These are phyloP conservation scores for Carex scoparia DNA, from an alignment of 176 grass and related monocot species.

Conservation along the genomic window DNA sequence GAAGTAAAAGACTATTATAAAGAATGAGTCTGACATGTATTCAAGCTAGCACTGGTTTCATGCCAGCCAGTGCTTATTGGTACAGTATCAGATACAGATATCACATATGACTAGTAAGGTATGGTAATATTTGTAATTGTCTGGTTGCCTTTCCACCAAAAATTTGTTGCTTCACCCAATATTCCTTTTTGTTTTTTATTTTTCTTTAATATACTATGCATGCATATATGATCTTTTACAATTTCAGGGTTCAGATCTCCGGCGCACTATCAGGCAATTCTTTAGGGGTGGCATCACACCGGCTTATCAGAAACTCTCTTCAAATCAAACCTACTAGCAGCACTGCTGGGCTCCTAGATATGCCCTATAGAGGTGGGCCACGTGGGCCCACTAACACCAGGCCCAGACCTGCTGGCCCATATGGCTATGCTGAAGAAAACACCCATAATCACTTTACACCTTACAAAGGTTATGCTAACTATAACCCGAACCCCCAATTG, in stretches of 20 bases:
- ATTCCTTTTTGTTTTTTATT: conserved; percentile 1
- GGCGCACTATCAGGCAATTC: conserved; percentile 79
- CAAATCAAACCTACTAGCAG: conserved; percentile 58
- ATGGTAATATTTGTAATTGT: conserved; percentile 11
- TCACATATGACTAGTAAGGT: conserved; percentile 13
- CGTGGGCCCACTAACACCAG: conserved; percentile 31
- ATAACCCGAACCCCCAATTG: conserved; percentile 38
- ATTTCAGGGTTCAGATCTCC: conserved; percentile 20
- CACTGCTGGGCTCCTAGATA: conserved; percentile 50
- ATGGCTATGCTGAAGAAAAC: conserved; percentile 56
- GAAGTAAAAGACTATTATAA: conserved; percentile 10
- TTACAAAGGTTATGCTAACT: conserved; percentile 25
- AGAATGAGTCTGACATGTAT: background rate
- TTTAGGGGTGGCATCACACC: conserved; percentile 83
- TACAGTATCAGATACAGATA: background rate
- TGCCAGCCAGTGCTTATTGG: background rate
- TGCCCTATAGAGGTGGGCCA: conserved; percentile 47
- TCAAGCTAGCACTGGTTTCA: background rate
- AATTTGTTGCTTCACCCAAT: conserved; percentile 2
- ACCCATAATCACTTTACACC: conserved; percentile 25
- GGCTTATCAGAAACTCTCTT: conserved; percentile 87
- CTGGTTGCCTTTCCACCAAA: background rate
- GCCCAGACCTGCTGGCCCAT: conserved; percentile 53
- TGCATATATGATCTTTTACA: conserved; percentile 4
- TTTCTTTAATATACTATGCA: background rate